phyloP scores from a whole-genome alignment of 257 asterid genomes.

The Paraleonurus japonicus region DNA sequence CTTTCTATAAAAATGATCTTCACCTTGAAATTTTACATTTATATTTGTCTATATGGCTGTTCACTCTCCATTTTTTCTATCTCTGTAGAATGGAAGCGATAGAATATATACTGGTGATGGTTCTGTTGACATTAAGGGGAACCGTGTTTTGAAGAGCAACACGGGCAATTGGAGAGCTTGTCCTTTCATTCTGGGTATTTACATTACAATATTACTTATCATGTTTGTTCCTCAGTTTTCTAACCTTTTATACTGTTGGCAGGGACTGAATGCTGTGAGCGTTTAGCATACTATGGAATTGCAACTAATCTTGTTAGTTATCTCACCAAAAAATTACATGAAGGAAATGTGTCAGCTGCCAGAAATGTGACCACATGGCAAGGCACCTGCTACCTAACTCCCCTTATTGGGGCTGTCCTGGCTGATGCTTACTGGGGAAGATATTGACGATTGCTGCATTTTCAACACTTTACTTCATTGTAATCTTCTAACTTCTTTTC shows the following conservation, averaged over 20 bases:
- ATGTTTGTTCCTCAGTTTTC: slow-evolving; percentile 3
- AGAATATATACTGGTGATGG: slow-evolving; percentile 81
- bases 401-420: slow-evolving; percentile 87
- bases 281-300: slow-evolving; percentile 96
- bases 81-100: slow-evolving; percentile 46
- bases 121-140: slow-evolving; percentile 90
- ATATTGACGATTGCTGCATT: slow-evolving; percentile 97
- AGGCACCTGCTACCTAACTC: slow-evolving; percentile 95
- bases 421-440: slow-evolving; percentile 99
- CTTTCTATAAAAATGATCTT: neutral
- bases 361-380: slow-evolving; percentile 95
- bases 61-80: neutral
- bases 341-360: slow-evolving; percentile 96
- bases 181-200: slow-evolving; percentile 84
- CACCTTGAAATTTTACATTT: neutral
- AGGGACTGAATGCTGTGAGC: slow-evolving; percentile 98
- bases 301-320: slow-evolving; percentile 89
- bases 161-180: slow-evolving; percentile 99
- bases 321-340: slow-evolving; percentile 73
- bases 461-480: slow-evolving; percentile 86
- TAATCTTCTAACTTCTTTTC: slow-evolving; percentile 32
- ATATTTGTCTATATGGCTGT: neutral
- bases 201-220: neutral
- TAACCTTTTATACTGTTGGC: slow-evolving; percentile 33
- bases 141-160: slow-evolving; percentile 76